Evolutionary conservation across 2,329 filamentous ascomycete species (phyloP).

Genomic region (Xylariaceae sp.): DNA sequence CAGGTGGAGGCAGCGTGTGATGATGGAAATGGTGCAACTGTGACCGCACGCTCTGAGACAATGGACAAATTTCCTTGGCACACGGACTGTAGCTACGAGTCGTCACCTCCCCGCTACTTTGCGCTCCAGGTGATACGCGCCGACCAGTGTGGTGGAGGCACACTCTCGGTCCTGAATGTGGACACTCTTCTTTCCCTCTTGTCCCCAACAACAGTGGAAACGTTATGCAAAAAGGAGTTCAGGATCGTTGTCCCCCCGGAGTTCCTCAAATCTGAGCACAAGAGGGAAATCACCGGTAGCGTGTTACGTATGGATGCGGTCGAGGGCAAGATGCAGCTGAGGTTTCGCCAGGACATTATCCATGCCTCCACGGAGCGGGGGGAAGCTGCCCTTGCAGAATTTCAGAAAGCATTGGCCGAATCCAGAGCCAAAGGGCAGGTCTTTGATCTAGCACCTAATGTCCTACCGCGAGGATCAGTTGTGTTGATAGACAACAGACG

Average conservation of each 20-base stretch:
- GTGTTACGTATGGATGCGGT: conserved; percentile 16
- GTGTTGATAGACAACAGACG: conserved; percentile 4
- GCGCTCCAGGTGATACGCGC: conserved; percentile 42
- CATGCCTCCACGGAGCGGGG: background rate
- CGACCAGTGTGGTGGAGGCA: conserved; percentile 40
- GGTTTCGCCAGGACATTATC: background rate
- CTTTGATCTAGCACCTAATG: background rate
- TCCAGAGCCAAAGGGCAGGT: background rate
- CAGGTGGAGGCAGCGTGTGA: no score
- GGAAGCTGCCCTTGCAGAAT: background rate
- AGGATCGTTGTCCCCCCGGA: conserved; percentile 34
- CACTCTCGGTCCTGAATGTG: conserved; percentile 38
- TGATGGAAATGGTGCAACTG: no score
- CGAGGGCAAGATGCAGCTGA: background rate
- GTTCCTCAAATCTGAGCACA: conserved; percentile 28
- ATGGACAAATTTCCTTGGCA: no score
- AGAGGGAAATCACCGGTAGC: conserved; percentile 25
- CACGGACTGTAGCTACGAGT: no score
- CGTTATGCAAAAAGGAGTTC: conserved; percentile 30
- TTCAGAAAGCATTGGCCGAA: background rate
- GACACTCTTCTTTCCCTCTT: conserved; percentile 27
- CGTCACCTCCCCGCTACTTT: no score
- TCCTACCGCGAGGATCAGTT: background rate
- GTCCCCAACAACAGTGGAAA: conserved; percentile 18
- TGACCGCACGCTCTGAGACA: no score